Evolutionary conservation across 495 filamentous ascomycete species (phyloP).

Genomic region (Neurospora sp.): DNA sequence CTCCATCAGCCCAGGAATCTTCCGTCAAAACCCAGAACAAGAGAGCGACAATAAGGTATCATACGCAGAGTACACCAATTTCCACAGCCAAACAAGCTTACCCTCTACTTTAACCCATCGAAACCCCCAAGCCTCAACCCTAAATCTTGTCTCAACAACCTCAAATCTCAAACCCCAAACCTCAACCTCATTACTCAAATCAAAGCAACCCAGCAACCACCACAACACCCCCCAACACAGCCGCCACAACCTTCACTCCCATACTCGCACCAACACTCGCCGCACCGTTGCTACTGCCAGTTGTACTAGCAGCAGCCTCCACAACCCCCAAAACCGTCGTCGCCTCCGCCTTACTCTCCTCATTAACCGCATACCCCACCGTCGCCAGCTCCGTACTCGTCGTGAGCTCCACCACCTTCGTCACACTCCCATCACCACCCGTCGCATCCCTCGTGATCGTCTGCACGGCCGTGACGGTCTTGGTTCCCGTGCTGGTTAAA

Average conservation of each 20-base stretch:
- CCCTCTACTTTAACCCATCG: too few relatives aligned
- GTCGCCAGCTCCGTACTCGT: constrained; percentile 30
- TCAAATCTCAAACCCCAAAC: too few relatives aligned
- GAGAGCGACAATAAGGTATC: not conserved
- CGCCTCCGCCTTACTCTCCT: constrained; percentile 12
- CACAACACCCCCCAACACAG: constrained; percentile 29
- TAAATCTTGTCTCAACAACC: too few relatives aligned
- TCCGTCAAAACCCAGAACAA: not conserved
- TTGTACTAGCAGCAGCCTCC: constrained; percentile 5
- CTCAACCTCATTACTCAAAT: not conserved
- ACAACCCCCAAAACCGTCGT: not conserved
- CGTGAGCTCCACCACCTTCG: constrained; percentile 18
- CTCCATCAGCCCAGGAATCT: too few relatives aligned
- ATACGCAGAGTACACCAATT: not conserved
- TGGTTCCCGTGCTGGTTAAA: constrained; percentile 18
- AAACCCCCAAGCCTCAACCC: too few relatives aligned
- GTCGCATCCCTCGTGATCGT: constrained; percentile 29
- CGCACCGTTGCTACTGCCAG: constrained; percentile 2
- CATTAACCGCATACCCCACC: constrained; percentile 31
- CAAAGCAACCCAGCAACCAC: constrained; percentile 31
- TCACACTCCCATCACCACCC: not conserved
- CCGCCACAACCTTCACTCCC: constrained; percentile 29
- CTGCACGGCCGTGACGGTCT: constrained; percentile 25
- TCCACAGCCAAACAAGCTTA: not conserved
- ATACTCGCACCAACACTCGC: constrained; percentile 6